Evolutionary conservation across 2,329 filamentous ascomycete genomes (phyloP).

Genomic region (Bipolaris cookei): DNA sequence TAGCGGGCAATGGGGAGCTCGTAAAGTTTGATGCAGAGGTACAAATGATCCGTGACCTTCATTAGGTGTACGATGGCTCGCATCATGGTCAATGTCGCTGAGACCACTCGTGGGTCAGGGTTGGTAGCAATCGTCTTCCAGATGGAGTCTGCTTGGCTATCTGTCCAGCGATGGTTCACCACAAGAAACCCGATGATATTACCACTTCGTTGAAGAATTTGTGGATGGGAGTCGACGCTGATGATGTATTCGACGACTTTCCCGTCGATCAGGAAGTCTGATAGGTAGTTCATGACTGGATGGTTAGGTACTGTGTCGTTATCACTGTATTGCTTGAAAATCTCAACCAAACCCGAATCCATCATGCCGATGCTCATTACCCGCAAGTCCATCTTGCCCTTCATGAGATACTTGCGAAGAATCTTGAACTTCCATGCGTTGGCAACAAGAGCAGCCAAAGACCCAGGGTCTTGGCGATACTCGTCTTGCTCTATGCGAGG

Average conservation of each 20-base stretch:
- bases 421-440: constrained; percentile 73
- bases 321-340: constrained; percentile 63
- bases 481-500: constrained; percentile 9
- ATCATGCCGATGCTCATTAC: constrained; percentile 78
- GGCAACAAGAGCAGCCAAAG: constrained; percentile 60
- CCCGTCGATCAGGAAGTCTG: constrained; percentile 71
- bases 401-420: constrained; percentile 75
- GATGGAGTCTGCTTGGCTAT: constrained; percentile 75
- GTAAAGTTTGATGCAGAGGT: constrained; percentile 71
- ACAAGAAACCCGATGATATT: constrained; percentile 89
- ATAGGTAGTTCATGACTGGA: constrained; percentile 70
- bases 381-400: constrained; percentile 88
- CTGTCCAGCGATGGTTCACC: constrained; percentile 75
- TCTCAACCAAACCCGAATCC: constrained; percentile 70
- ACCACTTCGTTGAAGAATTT: constrained; percentile 78
- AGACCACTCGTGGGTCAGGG: constrained; percentile 83
- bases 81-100: constrained; percentile 76
- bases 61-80: constrained; percentile 55
- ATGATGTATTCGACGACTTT: constrained; percentile 85
- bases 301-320: constrained; percentile 44
- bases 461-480: constrained; percentile 37
- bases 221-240: constrained; percentile 88
- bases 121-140: constrained; percentile 84
- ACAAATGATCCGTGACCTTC: constrained; percentile 58
- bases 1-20: constrained; percentile 41